phyloP scores from a whole-genome alignment of 1,284 basidiomycete species.

The Irpex sp. region DNA sequence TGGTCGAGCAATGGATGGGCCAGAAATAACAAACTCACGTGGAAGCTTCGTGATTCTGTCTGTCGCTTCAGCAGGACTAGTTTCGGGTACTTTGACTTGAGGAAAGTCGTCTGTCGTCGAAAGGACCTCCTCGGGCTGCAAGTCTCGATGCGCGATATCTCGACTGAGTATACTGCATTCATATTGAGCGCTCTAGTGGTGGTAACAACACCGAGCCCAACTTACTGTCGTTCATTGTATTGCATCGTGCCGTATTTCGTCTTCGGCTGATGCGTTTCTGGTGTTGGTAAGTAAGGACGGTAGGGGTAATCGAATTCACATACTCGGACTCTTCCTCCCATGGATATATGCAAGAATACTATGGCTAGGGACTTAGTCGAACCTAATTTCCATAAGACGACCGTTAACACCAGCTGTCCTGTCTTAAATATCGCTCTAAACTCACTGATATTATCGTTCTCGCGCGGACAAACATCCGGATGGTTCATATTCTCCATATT shows the following conservation, averaged over 20 bases:
- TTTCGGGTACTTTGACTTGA: constrained; percentile 84
- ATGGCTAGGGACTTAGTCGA: constrained; percentile 75
- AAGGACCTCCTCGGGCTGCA: constrained; percentile 90
- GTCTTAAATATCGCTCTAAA: constrained; percentile 2
- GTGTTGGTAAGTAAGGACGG: not conserved
- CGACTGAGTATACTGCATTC: constrained; percentile 64
- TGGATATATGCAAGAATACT: constrained; percentile 85
- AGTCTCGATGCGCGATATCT: constrained; percentile 84
- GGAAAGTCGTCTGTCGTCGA: constrained; percentile 65
- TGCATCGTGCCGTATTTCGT: constrained; percentile 54
- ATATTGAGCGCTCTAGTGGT: constrained; percentile 4
- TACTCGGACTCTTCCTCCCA: constrained; percentile 52
- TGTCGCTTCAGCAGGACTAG: constrained; percentile 88
- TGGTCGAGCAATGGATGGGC: constrained; percentile 7
- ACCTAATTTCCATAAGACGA: constrained; percentile 55
- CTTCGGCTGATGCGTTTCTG: constrained; percentile 44
- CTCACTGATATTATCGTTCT: constrained; percentile 66
- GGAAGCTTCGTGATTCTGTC: constrained; percentile 70
- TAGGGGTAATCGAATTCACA: constrained; percentile 25
- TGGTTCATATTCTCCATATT: constrained; percentile 49
- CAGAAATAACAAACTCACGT: constrained; percentile 32
- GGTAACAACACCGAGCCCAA: constrained; percentile 17
- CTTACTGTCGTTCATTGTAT: constrained; percentile 54
- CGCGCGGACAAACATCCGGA: constrained; percentile 38
- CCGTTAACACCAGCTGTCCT: not conserved